A percentile compares a stretch with the other conserved stretches of the same genome.
Evolutionary conservation across 2,329 filamentous ascomycete species (phyloP).

Genomic region (Podosphaera aphanis): DNA sequence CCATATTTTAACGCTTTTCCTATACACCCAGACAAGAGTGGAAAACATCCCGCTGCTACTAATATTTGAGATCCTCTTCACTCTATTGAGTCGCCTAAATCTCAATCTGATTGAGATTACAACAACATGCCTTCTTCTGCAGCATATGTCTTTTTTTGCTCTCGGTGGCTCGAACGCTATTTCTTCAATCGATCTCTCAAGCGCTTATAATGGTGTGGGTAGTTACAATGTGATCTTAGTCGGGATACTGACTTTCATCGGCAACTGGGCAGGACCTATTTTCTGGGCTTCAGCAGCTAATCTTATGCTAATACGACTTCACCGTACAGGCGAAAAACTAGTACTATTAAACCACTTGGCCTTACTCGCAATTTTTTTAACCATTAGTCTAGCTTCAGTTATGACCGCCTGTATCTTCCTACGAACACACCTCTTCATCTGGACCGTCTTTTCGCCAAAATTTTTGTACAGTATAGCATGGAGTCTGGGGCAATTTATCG

Average conservation of each 20-base stretch:
- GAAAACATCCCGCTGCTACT: conserved; percentile 73
- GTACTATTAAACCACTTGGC: conserved; percentile 27
- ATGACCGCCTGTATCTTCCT: conserved; percentile 75
- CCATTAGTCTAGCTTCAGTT: conserved; percentile 41
- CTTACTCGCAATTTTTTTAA: conserved; percentile 46
- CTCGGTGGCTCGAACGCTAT: conserved; percentile 85
- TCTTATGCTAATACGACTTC: conserved; percentile 27
- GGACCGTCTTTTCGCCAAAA: conserved; percentile 96
- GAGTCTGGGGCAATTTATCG: conserved; percentile 59
- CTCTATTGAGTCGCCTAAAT: conserved; percentile 24
- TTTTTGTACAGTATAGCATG: conserved; percentile 83
- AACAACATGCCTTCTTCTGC: conserved; percentile 49
- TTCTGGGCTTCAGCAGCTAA: conserved; percentile 59
- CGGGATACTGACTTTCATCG: conserved; percentile 59
- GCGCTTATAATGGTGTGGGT: conserved; percentile 77
- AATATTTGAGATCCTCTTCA: conserved; percentile 41
- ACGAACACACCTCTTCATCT: conserved; percentile 82
- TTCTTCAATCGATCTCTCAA: conserved; percentile 82
- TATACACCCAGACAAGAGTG: conserved; percentile 66
- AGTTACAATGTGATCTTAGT: conserved; percentile 64
- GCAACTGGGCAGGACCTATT: conserved; percentile 78
- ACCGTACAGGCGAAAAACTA: conserved; percentile 3
- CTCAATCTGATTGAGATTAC: conserved; percentile 36
- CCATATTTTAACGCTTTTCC: conserved; percentile 50
- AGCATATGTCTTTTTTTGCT: conserved; percentile 70